Conservation (phyloP, 2,329 filamentous ascomycete species). For the Cordyceps javanica region DNA sequence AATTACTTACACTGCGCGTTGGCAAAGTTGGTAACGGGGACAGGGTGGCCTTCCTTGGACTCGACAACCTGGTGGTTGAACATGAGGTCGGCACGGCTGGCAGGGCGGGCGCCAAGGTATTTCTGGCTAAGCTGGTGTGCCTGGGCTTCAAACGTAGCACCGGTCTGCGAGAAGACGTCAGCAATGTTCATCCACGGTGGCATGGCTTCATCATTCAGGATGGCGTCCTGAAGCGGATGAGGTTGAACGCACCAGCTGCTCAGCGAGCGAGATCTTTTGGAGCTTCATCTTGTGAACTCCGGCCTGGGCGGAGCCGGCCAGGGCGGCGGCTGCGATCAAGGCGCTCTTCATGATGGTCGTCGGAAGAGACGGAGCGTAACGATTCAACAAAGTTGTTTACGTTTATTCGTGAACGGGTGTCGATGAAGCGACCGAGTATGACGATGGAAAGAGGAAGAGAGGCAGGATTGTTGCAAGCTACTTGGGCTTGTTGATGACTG, state of each 20-base stretch:
- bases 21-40: slow-evolving; percentile 94
- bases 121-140: slow-evolving; percentile 84
- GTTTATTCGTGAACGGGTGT: background rate
- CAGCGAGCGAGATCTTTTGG: slow-evolving; percentile 86
- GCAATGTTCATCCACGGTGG: background rate
- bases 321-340: slow-evolving; percentile 71
- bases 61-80: slow-evolving; percentile 70
- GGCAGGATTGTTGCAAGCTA: background rate
- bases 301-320: slow-evolving; percentile 77
- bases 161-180: slow-evolving; percentile 46
- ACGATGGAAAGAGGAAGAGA: background rate
- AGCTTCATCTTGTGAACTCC: slow-evolving; percentile 95
- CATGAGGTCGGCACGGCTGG: slow-evolving; percentile 65
- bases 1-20: slow-evolving; percentile 88
- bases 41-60: slow-evolving; percentile 63
- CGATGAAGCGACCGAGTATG: slow-evolving; percentile 8
- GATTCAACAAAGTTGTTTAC: background rate
- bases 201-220: background rate
- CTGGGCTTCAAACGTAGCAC: slow-evolving; percentile 74
- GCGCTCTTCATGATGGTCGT: slow-evolving; percentile 72
- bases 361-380: background rate
- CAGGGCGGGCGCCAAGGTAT: slow-evolving; percentile 77
- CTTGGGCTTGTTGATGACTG: slow-evolving; percentile 10
- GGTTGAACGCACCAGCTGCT: slow-evolving; percentile 71
- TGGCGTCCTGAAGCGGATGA: background rate